A percentile compares a stretch with the other conserved stretches of the same genome.
These are phyloP conservation scores for Aspergillus tamarii DNA, from an alignment of 2,329 filamentous ascomycete species.

Conservation along the genomic window DNA sequence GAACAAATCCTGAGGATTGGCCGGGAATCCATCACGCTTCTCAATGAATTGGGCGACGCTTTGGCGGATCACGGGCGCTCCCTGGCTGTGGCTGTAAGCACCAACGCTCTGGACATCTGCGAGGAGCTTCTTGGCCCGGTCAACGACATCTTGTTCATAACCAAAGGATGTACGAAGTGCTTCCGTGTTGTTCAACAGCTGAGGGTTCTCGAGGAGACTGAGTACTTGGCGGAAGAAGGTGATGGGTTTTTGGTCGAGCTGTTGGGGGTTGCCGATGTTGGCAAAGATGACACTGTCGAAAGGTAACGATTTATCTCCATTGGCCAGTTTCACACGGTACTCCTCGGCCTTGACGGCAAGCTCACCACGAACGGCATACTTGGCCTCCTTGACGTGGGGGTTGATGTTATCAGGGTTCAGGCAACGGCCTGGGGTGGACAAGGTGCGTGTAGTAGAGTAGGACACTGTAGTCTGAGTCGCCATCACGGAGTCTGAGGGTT, in stretches of 20 bases:
- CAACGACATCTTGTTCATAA: slow-evolving; percentile 88
- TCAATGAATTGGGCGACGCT: slow-evolving; percentile 93
- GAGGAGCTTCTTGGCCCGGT: slow-evolving; percentile 78
- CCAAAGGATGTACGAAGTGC: slow-evolving; percentile 74
- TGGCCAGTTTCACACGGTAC: slow-evolving; percentile 73
- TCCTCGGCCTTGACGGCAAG: slow-evolving; percentile 91
- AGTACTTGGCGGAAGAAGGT: slow-evolving; percentile 98
- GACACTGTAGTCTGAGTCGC: slow-evolving; percentile 29
- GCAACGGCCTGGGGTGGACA: slow-evolving; percentile 52
- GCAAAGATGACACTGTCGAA: slow-evolving; percentile 92
- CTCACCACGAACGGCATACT: slow-evolving; percentile 97
- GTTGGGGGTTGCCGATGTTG: slow-evolving; percentile 98
- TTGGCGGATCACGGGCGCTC: slow-evolving; percentile 81
- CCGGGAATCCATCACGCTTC: slow-evolving; percentile 84
- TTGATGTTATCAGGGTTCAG: slow-evolving; percentile 90
- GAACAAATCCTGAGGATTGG: slow-evolving; percentile 81
- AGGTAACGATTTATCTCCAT: slow-evolving; percentile 63
- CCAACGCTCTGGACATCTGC: slow-evolving; percentile 87
- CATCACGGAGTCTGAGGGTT: slow-evolving; percentile 30
- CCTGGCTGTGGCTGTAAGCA: slow-evolving; percentile 93
- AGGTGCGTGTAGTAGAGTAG: slow-evolving; percentile 40
- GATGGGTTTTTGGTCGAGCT: slow-evolving; percentile 98
- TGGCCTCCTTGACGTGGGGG: slow-evolving; percentile 78
- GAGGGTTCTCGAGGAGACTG: slow-evolving; percentile 88
- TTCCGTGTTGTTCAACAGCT: slow-evolving; percentile 78